Evolutionary conservation across 441 rosid species (phyloP).

Genomic region (Viola pubescens): DNA sequence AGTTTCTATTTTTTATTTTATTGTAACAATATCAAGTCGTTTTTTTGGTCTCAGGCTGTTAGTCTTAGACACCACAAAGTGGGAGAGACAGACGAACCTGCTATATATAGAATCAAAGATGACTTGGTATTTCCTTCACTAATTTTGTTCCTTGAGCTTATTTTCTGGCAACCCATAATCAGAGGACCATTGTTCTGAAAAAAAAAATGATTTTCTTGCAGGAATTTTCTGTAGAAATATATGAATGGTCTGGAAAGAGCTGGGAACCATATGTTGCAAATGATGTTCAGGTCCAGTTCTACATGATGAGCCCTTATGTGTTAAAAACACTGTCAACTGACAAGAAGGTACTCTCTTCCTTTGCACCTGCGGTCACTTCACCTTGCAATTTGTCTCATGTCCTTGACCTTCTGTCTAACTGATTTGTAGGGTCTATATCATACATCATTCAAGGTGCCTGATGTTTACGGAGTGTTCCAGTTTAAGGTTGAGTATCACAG

Average conservation of each 20-base stretch:
- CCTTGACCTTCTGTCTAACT: conserved; percentile 14
- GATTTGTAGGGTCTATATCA: conserved; percentile 51
- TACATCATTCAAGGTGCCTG: conserved; percentile 63
- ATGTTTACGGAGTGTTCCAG: conserved; percentile 75
- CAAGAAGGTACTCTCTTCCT: conserved; percentile 35
- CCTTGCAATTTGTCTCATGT: background rate
- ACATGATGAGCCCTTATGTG: conserved; percentile 91
- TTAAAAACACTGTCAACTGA: conserved; percentile 66
- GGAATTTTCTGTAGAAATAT: conserved; percentile 61
- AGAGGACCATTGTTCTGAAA: background rate
- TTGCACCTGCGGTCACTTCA: background rate
- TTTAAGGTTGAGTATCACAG: conserved; percentile 63
- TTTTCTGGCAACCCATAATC: background rate
- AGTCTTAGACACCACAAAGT: conserved; percentile 45
- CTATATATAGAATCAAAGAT: conserved; percentile 61
- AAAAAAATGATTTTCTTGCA: conserved; percentile 16
- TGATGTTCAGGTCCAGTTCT: conserved; percentile 82
- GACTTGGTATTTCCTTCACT: conserved; percentile 38
- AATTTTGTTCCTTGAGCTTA: conserved; percentile 5
- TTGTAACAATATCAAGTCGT: conserved; percentile 3
- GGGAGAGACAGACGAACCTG: conserved; percentile 57
- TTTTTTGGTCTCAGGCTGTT: conserved; percentile 36
- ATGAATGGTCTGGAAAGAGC: conserved; percentile 74
- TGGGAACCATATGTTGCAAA: conserved; percentile 86
- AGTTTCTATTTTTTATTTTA: background rate